Evolutionary conservation across 192 early-diverging fungal genomes (phyloP).

Genomic region (Coemansia sp.): DNA sequence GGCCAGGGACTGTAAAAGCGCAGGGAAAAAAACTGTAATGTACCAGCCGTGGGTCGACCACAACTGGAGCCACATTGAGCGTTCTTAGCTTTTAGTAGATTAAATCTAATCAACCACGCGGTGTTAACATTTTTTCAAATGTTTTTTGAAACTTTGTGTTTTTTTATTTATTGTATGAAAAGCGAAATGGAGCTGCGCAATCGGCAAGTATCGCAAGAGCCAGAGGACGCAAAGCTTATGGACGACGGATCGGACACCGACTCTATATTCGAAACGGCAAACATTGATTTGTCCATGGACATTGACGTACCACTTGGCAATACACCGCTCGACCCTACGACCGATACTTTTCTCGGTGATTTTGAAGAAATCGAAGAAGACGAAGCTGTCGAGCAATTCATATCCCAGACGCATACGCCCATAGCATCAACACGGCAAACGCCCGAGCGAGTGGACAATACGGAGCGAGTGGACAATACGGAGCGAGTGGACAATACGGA

Average conservation of each 20-base stretch:
- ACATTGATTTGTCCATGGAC: neutral
- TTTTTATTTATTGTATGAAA: neutral
- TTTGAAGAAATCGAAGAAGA: conserved; percentile 53
- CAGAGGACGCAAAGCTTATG: neutral
- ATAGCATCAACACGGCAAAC: conserved; percentile 27
- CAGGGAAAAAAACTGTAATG: conserved; percentile 33
- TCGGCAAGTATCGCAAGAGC: conserved; percentile 2
- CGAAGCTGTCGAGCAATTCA: conserved; percentile 47
- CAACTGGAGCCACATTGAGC: conserved; percentile 7
- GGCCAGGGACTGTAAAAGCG: conserved; percentile 12
- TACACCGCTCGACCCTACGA: neutral
- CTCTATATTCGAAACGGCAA: neutral
- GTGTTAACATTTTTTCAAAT: neutral
- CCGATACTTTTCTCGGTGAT: conserved; percentile 30
- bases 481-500: neutral
- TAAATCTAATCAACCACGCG: neutral
- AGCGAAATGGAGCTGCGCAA: conserved; percentile 7
- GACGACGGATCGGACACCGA: conserved; percentile 1
- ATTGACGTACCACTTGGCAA: neutral
- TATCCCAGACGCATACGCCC: conserved; percentile 46
- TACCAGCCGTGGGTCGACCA: conserved; percentile 43
- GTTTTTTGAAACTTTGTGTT: neutral
- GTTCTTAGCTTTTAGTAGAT: neutral
- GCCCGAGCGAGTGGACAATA: conserved; percentile 4
- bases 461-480: too few relatives aligned